Percentiles rank a stretch among this genome's conserved stretches.
These are phyloP conservation scores for Chloris gayana DNA, from an alignment of 176 grass and related monocot species.

Conservation along the genomic window DNA sequence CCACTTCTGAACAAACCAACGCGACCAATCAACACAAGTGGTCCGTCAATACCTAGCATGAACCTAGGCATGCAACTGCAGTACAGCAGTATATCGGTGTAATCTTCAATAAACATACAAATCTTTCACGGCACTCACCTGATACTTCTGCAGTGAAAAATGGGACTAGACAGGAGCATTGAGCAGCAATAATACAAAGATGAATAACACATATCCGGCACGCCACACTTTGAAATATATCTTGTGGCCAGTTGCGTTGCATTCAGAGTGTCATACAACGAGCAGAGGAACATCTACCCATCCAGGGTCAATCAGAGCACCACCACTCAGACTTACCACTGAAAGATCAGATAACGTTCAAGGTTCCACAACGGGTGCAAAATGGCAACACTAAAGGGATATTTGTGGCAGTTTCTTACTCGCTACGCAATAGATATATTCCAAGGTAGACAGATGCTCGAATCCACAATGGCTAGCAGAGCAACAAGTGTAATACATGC, in stretches of 20 bases:
- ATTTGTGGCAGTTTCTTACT: constrained; percentile 17
- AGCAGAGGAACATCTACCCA: not conserved
- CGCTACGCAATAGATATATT: constrained; percentile 19
- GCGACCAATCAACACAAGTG: not conserved
- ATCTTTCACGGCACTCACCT: not conserved
- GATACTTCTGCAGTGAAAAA: not conserved
- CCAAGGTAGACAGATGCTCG: constrained; percentile 20
- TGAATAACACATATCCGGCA: not conserved
- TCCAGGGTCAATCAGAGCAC: not conserved
- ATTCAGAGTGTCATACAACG: not conserved
- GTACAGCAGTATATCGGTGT: not conserved
- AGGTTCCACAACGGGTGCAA: not conserved
- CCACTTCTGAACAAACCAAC: not conserved
- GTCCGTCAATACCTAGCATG: not conserved
- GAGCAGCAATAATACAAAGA: not conserved
- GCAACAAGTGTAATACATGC: not conserved
- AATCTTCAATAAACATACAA: not conserved
- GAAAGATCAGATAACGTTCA: not conserved
- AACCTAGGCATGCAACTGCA: not conserved
- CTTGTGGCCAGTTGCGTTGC: not conserved
- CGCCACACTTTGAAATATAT: not conserved
- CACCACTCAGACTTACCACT: not conserved
- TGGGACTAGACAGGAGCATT: not conserved
- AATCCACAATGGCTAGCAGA: not conserved
- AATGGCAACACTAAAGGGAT: not conserved